Conservation (phyloP, 1,284 basidiomycete species). For the Cystobasidiaceae sp. region DNA sequence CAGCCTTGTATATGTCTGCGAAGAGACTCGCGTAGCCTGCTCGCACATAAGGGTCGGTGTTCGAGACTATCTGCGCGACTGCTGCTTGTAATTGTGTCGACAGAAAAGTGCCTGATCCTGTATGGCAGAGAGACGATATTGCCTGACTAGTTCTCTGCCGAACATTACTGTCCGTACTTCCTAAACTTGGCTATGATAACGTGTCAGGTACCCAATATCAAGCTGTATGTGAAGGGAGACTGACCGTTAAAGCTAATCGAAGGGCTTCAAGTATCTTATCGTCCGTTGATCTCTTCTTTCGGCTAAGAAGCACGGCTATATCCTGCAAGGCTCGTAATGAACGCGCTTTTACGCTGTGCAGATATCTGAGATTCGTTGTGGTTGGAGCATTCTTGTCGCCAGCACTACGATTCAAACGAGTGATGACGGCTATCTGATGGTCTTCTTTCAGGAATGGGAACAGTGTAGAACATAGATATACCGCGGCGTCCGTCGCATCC, state of each 20-base stretch:
- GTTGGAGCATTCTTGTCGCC: too few species aligned
- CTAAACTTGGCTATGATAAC: neutral
- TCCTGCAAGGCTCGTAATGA: too few species aligned
- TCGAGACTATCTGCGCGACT: slow-evolving; percentile 93
- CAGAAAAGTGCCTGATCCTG: slow-evolving; percentile 59
- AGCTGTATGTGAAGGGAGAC: too few species aligned
- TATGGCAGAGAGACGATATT: neutral
- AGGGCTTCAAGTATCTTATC: too few species aligned
- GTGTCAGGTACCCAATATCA: too few species aligned
- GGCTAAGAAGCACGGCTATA: too few species aligned
- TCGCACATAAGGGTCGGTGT: slow-evolving; percentile 85
- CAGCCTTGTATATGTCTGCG: slow-evolving; percentile 86
- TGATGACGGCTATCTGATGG: neutral
- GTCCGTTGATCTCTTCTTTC: too few species aligned
- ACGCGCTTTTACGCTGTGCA: too few species aligned
- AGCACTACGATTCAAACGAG: neutral
- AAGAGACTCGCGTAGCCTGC: slow-evolving; percentile 92
- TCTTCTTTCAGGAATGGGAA: neutral
- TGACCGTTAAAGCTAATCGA: too few species aligned
- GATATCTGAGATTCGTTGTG: too few species aligned
- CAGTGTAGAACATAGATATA: neutral
- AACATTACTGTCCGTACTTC: neutral
- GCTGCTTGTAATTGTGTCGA: slow-evolving; percentile 83
- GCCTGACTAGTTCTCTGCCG: neutral
- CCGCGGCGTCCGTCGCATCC: neutral